Evolutionary conservation across 202 grass and related monocot species (phyloP), one percentile per base, ranked within the genome.

Genomic region (Elaeis oleifera): DNA sequence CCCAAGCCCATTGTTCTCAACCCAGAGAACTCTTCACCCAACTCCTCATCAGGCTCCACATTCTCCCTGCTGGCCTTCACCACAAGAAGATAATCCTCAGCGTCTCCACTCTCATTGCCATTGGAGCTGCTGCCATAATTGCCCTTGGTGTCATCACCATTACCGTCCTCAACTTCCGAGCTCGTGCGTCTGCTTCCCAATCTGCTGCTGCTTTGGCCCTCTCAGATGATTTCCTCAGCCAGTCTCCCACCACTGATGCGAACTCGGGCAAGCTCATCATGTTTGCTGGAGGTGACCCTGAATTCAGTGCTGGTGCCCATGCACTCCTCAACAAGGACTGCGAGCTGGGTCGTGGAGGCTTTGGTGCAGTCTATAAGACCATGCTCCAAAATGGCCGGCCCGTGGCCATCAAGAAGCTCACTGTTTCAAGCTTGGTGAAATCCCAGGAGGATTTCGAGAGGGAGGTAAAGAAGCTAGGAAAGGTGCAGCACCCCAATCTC

Each of bases 71-170:
- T 64, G 79, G 69, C 28, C 66, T 69, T 20, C 83, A 54, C 65
- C 88, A 99, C 70, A 99, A 92, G 67, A 91, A 88, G 76, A 92
- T 90, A 48, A 89, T 99, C 74, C 69, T 99, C n/a, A 99, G 94
- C 72, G 92, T 99, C 58, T 99, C 94, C 28, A 83, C 94, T 16
- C 88, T 92, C 67, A 74, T 99, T 68, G 88, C 94, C 26, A 99
- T 99, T 62, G 88, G 74, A 49, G 94, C 94, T 75, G 94, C 85
- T 69, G 88, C 74, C 70, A 68, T 88, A 62, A 99, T 99, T 80
- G 78, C 94, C 63, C 75, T 86, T 59, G 94, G 94, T 58, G 76
- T 99, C 39, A 86, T 99, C 71, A 84, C 82, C 49, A 76, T 99
- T 51, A 92, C 85, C 27, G 79, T 99, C 49, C 79, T 99, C 44